Evolutionary conservation across 441 rosid genomes (phyloP), one percentile per base, ranked within the genome.

Genomic region (Adansonia gregorii): DNA sequence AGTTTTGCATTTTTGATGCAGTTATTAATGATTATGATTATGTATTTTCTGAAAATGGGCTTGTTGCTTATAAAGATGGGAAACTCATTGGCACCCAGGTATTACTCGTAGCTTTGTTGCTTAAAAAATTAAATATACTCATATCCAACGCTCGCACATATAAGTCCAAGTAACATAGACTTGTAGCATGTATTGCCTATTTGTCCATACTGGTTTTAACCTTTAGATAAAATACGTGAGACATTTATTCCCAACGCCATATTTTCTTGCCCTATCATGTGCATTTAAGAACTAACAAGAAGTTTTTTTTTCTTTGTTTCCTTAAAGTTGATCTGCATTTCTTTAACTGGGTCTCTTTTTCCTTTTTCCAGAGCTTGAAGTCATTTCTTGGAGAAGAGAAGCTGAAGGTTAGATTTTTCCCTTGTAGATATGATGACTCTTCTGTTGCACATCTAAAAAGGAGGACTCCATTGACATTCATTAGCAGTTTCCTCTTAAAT

Each of bases 21-120:
- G 98, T 96, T 70, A 86, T 80, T 45, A 31, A 83, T 70, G 99
- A 94, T 78, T 96, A 91, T 80, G 98, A 96, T 85, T 96, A 88
- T 61, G 96, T 89, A 15, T 96, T 96, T 80, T 91, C 99, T 75
- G 98, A 96, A 89, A 96, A 96, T 87, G 99, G 98, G 58, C 99
- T 96, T 80, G 94, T 94, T 81, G 98, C 99, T 73, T 92, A 94
- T 72, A 91, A 96, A 87, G 94, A 89, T 78, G 99, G 99, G 66
- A 81, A 93, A 72, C 89, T 92, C 77, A 91, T 93, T 79, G 99
- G 90, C 74, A 82, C 88, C 39, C 92, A 94, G 99, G 99, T 94
- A 84, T 55, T 63, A 46, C 67, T 78, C 2, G 41, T 35, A 35
- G 41, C 41, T 35, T 35, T 35, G 41, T 35, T 35, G 41, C 41